phyloP scores from a whole-genome alignment of 140 eudicot species.

The Artemisia princeps region DNA sequence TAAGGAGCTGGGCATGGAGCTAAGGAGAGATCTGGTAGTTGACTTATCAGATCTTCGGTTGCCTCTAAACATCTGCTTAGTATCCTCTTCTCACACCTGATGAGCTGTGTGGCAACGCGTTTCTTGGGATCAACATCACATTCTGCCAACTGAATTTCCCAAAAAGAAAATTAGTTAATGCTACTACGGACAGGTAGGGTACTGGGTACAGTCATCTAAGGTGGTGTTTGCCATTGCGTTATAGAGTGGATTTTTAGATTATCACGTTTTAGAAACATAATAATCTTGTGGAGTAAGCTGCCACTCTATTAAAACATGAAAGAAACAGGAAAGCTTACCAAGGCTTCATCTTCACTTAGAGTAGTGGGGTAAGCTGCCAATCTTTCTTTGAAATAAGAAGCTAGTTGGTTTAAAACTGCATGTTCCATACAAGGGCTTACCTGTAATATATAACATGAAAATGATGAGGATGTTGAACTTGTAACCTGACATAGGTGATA shows the following conservation, averaged over 20 bases:
- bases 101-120: slow-evolving; percentile 84
- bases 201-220: not conserved
- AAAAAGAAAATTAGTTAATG: slow-evolving; percentile 14
- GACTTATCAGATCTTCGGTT: slow-evolving; percentile 53
- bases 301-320: not conserved
- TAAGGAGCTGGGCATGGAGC: slow-evolving; percentile 97
- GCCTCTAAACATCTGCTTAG: slow-evolving; percentile 64
- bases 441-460: slow-evolving; percentile 33
- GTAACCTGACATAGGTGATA: slow-evolving; percentile 7
- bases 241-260: no score
- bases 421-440: slow-evolving; percentile 86
- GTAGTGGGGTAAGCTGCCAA: slow-evolving; percentile 75
- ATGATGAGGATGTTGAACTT: not conserved
- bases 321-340: slow-evolving; percentile 39
- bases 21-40: slow-evolving; percentile 65
- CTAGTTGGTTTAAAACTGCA: slow-evolving; percentile 83
- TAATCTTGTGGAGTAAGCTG: no score
- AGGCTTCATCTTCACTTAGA: slow-evolving; percentile 60
- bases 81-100: slow-evolving; percentile 76
- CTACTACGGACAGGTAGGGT: not conserved
- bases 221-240: no score
- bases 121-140: slow-evolving; percentile 63
- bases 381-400: slow-evolving; percentile 59
- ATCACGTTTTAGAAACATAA: no score
- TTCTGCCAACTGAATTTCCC: slow-evolving; percentile 56